Evolutionary conservation across 2,329 filamentous ascomycete species (phyloP).

Genomic region (Pseudocercospora fuligena): DNA sequence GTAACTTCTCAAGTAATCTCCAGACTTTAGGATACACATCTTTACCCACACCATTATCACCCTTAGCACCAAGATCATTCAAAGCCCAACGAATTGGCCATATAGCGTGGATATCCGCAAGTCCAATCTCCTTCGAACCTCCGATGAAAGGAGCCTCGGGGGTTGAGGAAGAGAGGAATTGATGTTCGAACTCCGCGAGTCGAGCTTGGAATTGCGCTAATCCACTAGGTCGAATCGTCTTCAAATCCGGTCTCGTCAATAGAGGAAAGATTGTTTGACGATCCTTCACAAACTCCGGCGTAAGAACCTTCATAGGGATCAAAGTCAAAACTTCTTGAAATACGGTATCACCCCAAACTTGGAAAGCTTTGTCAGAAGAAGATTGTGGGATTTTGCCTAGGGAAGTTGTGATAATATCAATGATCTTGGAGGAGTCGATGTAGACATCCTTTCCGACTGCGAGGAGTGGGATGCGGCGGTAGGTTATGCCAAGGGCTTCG

Average conservation of each 20-base stretch:
- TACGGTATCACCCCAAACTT: slow-evolving; percentile 33
- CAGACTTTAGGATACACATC: slow-evolving; percentile 34
- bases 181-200: slow-evolving; percentile 30
- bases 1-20: slow-evolving; percentile 34
- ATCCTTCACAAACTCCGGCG: slow-evolving; percentile 7
- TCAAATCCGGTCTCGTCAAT: slow-evolving; percentile 30
- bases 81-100: slow-evolving; percentile 35
- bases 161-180: slow-evolving; percentile 23
- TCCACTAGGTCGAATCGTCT: slow-evolving; percentile 30
- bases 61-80: slow-evolving; percentile 26
- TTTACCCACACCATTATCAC: slow-evolving; percentile 33
- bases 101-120: slow-evolving; percentile 37
- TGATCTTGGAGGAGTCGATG: slow-evolving; percentile 35
- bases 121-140: slow-evolving; percentile 21
- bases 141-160: slow-evolving; percentile 31
- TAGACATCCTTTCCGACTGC: slow-evolving; percentile 41
- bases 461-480: slow-evolving; percentile 40
- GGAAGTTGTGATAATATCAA: slow-evolving; percentile 21
- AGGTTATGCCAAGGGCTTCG: slow-evolving; percentile 38
- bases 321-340: slow-evolving; percentile 33
- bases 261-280: slow-evolving; percentile 36
- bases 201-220: slow-evolving; percentile 32
- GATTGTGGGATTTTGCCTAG: slow-evolving; percentile 26
- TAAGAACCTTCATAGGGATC: slow-evolving; percentile 23
- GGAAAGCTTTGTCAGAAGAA: slow-evolving; percentile 37